Evolutionary conservation across 768 basidiomycete species (phyloP).

Genomic region (Naganishia vaughanmartiniae): DNA sequence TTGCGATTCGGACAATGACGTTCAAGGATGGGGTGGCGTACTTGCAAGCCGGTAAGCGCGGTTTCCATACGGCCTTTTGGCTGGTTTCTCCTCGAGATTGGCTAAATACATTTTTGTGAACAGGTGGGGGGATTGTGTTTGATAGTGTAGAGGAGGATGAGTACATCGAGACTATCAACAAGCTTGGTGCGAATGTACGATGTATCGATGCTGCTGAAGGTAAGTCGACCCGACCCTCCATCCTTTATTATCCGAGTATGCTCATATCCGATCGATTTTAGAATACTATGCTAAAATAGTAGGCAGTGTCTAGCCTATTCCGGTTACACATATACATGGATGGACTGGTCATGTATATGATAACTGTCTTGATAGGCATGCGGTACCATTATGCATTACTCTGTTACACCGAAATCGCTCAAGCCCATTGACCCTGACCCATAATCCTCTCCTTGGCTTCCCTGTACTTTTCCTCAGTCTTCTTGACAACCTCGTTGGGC

Average conservation of each 20-base stretch:
- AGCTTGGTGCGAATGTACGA: slow-evolving; percentile 78
- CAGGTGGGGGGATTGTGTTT: slow-evolving; percentile 90
- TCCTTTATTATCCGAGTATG: not conserved
- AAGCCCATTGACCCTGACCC: slow-evolving; percentile 46
- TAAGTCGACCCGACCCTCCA: not conserved
- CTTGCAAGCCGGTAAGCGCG: slow-evolving; percentile 65
- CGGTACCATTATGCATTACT: not conserved
- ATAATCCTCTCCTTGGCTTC: slow-evolving; percentile 62
- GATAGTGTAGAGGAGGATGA: slow-evolving; percentile 98
- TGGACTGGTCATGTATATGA: not conserved
- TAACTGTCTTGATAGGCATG: not conserved
- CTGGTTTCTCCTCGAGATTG: not conserved
- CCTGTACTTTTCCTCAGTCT: slow-evolving; percentile 73
- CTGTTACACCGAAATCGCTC: slow-evolving; percentile 1
- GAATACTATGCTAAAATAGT: slow-evolving; percentile 21
- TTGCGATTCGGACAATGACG: slow-evolving; percentile 95
- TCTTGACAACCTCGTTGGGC: slow-evolving; percentile 69
- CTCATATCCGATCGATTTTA: not conserved
- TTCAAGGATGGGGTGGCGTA: slow-evolving; percentile 87
- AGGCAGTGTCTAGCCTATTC: not conserved
- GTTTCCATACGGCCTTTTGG: not conserved
- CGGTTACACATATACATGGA: no score
- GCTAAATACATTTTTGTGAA: not conserved
- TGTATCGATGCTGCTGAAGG: slow-evolving; percentile 81
- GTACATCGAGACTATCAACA: slow-evolving; percentile 92